These are phyloP conservation scores for Prunus yedoensis DNA, from an alignment of 331 rosid species.

Conservation along the genomic window DNA sequence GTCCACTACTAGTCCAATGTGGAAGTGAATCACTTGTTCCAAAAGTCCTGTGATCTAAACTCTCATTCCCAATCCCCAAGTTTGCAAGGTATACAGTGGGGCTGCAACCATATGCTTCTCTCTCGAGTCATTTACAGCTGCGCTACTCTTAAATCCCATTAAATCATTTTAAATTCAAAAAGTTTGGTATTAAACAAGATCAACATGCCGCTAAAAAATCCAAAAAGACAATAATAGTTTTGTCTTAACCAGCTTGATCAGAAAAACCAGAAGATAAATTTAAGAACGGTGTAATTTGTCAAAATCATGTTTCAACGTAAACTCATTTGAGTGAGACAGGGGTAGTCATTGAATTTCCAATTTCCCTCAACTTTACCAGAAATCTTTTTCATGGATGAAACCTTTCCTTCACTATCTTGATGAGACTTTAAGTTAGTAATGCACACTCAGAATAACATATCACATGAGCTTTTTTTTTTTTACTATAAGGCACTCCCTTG, in stretches of 20 bases:
- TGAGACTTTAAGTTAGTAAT: neutral
- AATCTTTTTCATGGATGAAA: neutral
- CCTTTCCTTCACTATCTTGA: neutral
- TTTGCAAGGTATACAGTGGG: neutral
- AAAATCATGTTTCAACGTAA: neutral
- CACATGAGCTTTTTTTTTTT: neutral
- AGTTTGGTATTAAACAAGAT: too few species aligned
- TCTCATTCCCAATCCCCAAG: neutral
- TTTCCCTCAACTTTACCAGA: neutral
- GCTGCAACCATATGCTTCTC: neutral
- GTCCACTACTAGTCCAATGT: neutral
- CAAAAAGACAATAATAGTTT: neutral
- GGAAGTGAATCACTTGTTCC: neutral
- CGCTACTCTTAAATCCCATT: neutral
- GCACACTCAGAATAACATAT: too few species aligned
- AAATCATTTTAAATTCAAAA: neutral
- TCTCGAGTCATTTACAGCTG: neutral
- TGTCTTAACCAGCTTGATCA: neutral
- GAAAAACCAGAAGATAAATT: neutral
- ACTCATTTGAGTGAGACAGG: neutral
- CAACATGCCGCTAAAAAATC: neutral
- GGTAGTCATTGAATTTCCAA: neutral
- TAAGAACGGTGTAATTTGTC: neutral
- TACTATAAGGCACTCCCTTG: neutral
- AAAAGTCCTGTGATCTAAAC: neutral